Percentiles rank a stretch among this genome's conserved stretches.
phyloP scores from a whole-genome alignment of 495 filamentous ascomycete genomes.

The Penicillium tannophilum region DNA sequence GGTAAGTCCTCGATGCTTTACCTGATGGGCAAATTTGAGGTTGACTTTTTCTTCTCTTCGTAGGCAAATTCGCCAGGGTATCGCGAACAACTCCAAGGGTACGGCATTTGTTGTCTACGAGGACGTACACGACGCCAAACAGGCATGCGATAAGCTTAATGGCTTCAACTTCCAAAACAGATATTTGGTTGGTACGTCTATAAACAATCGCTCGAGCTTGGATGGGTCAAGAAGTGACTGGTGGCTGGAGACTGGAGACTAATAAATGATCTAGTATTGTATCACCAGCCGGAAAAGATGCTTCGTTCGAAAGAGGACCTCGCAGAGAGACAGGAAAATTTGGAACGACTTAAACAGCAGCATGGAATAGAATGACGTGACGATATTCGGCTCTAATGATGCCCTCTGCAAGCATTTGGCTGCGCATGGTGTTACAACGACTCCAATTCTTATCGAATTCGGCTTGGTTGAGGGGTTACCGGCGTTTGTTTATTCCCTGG shows the following conservation, averaged over 20 bases:
- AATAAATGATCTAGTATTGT: constrained; percentile 68
- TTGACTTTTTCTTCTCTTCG: constrained; percentile 23
- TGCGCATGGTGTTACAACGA: constrained; percentile 38
- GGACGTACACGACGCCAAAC: constrained; percentile 98
- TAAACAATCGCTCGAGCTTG: neutral
- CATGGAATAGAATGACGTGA: constrained; percentile 92
- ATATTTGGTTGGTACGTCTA: constrained; percentile 90
- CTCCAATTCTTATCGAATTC: constrained; percentile 34
- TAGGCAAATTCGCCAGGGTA: constrained; percentile 98
- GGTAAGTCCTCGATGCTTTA: constrained; percentile 57
- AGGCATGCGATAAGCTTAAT: constrained; percentile 98
- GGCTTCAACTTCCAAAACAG: constrained; percentile 99
- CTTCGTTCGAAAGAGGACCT: constrained; percentile 89
- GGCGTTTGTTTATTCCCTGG: constrained; percentile 31
- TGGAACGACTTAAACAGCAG: constrained; percentile 96
- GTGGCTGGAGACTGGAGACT: neutral
- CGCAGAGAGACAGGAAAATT: constrained; percentile 88
- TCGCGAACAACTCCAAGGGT: constrained; percentile 95
- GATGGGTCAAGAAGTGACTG: constrained; percentile 10
- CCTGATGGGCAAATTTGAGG: neutral
- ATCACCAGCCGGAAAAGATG: constrained; percentile 99
- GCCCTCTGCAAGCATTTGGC: constrained; percentile 44
- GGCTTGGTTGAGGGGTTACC: constrained; percentile 47
- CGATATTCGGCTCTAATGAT: constrained; percentile 36
- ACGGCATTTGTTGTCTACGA: constrained; percentile 99